phyloP scores from a whole-genome alignment of 2,329 filamentous ascomycete species.

The Talaromyces sp. region DNA sequence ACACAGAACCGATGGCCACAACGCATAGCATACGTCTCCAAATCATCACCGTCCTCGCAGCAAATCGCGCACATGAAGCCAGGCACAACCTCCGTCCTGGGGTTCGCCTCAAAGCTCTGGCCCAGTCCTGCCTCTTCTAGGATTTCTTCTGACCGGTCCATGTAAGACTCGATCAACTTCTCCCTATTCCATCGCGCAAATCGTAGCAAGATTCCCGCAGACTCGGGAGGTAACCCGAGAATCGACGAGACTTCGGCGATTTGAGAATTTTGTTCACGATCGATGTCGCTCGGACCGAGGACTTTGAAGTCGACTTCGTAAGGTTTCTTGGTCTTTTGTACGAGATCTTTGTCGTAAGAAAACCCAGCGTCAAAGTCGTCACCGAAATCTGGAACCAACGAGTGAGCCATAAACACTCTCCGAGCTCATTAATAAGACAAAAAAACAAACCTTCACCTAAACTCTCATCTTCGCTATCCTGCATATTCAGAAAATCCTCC shows the following conservation, averaged over 20 bases:
- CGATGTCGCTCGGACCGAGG: slow-evolving; percentile 72
- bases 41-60: slow-evolving; percentile 74
- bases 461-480: slow-evolving; percentile 68
- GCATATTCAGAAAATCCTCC: slow-evolving; percentile 58
- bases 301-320: slow-evolving; percentile 85
- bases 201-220: slow-evolving; percentile 82
- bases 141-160: slow-evolving; percentile 77
- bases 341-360: slow-evolving; percentile 63
- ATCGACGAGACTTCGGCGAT: slow-evolving; percentile 88
- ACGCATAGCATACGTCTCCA: slow-evolving; percentile 87
- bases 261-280: slow-evolving; percentile 77
- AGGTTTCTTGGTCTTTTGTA: slow-evolving; percentile 65
- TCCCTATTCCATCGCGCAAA: slow-evolving; percentile 96
- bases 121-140: slow-evolving; percentile 80
- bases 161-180: slow-evolving; percentile 87
- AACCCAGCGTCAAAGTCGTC: slow-evolving; percentile 57
- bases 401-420: background rate
- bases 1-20: slow-evolving; percentile 92
- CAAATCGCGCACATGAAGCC: slow-evolving; percentile 94
- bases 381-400: slow-evolving; percentile 47
- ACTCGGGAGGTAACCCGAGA: slow-evolving; percentile 80
- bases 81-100: slow-evolving; percentile 63
- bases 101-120: slow-evolving; percentile 55
- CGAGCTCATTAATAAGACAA: background rate
- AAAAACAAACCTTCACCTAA: slow-evolving; percentile 35